A percentile compares a stretch with the other conserved stretches of the same genome.
phyloP scores from a whole-genome alignment of 176 grass and related monocot species.

The Pontederia paniculata region DNA sequence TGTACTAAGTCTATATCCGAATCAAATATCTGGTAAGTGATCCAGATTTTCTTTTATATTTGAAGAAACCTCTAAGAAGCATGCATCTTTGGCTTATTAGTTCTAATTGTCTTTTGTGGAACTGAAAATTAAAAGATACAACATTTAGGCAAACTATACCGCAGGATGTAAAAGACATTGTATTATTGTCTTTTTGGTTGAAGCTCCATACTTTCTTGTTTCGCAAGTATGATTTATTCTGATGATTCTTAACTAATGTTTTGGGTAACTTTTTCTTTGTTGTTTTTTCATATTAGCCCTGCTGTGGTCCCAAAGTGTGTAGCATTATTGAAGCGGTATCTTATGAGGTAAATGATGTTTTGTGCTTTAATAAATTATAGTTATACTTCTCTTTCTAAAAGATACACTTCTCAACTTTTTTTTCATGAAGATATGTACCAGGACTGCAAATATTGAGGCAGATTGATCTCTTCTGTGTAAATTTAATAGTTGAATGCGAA shows the following conservation, averaged over 20 bases:
- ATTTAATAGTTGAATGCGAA: conserved; percentile 73
- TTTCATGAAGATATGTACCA: conserved; percentile 58
- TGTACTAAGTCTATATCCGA: no score
- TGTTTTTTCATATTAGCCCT: conserved; percentile 57
- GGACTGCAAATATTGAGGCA: conserved; percentile 76
- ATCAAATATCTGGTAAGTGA: no score
- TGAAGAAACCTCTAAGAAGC: no score
- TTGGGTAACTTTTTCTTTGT: neutral
- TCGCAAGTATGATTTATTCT: neutral
- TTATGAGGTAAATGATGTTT: conserved; percentile 50
- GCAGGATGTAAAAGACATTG: no score
- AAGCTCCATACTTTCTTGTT: neutral
- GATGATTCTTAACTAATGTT: neutral
- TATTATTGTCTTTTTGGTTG: no score
- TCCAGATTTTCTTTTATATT: no score
- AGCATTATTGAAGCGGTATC: conserved; percentile 79
- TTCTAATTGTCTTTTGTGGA: no score
- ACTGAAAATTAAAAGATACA: no score
- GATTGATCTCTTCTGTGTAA: conserved; percentile 89
- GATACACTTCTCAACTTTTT: neutral
- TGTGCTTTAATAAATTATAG: neutral
- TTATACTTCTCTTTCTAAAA: no score
- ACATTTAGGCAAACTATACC: no score
- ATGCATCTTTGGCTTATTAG: no score
- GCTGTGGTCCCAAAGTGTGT: conserved; percentile 93